phyloP scores from a whole-genome alignment of 1,284 basidiomycete genomes.

The Pholiota adiposa region DNA sequence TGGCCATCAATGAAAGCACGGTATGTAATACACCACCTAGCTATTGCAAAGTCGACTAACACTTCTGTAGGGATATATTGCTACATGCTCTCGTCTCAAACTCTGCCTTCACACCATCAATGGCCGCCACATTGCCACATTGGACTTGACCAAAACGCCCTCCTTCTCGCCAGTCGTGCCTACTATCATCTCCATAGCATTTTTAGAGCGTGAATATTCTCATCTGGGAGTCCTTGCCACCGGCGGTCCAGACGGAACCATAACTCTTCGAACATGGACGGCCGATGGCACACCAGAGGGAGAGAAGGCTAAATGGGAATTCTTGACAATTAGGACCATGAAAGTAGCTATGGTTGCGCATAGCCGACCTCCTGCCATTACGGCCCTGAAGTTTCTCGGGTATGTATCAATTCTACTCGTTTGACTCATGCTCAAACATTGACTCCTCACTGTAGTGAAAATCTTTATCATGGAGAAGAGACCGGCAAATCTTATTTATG shows the following conservation, averaged over 20 bases:
- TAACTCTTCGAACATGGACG: constrained; percentile 76
- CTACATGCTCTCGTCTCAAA: constrained; percentile 72
- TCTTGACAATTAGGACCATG: constrained; percentile 66
- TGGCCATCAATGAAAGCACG: constrained; percentile 84
- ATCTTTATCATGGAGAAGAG: constrained; percentile 67
- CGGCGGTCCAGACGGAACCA: constrained; percentile 67
- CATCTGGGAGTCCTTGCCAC: constrained; percentile 71
- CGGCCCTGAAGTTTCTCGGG: constrained; percentile 73
- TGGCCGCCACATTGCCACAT: constrained; percentile 66
- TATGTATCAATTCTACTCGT: constrained; percentile 37
- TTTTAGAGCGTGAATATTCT: constrained; percentile 83
- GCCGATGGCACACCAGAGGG: constrained; percentile 67
- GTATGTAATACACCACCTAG: constrained; percentile 47
- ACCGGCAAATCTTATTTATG: constrained; percentile 66
- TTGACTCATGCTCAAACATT: constrained; percentile 1
- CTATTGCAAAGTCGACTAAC: constrained; percentile 1
- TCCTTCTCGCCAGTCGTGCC: constrained; percentile 43
- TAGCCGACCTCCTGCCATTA: constrained; percentile 52
- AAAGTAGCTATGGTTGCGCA: constrained; percentile 49
- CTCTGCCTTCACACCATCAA: constrained; percentile 85
- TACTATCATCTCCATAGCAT: constrained; percentile 69
- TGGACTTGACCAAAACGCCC: constrained; percentile 59
- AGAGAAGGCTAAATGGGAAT: constrained; percentile 72
- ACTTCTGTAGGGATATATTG: constrained; percentile 72
- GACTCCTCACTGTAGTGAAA: constrained; percentile 47